Percentiles rank a stretch among this genome's conserved stretches.
phyloP scores from a whole-genome alignment of 495 filamentous ascomycete species.

The Tuber melanosporum region DNA sequence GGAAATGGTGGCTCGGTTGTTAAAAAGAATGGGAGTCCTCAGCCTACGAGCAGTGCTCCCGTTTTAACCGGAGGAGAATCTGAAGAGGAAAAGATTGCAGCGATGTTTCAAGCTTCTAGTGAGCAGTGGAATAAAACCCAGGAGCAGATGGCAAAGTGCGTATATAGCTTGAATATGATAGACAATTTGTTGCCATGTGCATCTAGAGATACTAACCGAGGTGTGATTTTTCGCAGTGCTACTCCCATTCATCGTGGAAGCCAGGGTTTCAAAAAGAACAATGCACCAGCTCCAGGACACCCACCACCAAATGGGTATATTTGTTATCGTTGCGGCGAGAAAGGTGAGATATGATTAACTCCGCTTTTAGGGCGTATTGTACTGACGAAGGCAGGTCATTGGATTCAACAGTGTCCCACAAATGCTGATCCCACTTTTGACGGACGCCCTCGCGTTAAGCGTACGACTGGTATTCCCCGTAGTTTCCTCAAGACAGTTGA shows the following conservation, averaged over 20 bases:
- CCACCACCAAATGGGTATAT: constrained; percentile 88
- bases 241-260: constrained; percentile 56
- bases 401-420: constrained; percentile 94
- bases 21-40: constrained; percentile 49
- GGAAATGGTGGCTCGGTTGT: constrained; percentile 46
- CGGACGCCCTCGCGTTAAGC: constrained; percentile 79
- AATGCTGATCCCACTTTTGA: constrained; percentile 96
- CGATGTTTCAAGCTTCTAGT: constrained; percentile 75
- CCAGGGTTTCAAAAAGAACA: constrained; percentile 51
- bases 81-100: constrained; percentile 84
- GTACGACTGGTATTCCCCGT: constrained; percentile 90
- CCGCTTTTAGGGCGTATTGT: constrained; percentile 3
- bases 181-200: constrained; percentile 19
- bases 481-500: constrained; percentile 91
- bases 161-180: constrained; percentile 37
- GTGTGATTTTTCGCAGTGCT: constrained; percentile 47
- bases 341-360: constrained; percentile 50
- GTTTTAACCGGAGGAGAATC: constrained; percentile 43
- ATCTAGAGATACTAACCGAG: constrained; percentile 30
- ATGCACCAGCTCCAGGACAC: constrained; percentile 70
- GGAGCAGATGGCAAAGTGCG: constrained; percentile 87
- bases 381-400: constrained; percentile 58
- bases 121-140: constrained; percentile 84
- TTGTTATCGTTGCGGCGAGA: constrained; percentile 96
- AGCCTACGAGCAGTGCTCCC: constrained; percentile 25